Base-by-base conservation (phyloP, 768 basidiomycete genomes). In the Podaxis carcinomalis region DNA sequence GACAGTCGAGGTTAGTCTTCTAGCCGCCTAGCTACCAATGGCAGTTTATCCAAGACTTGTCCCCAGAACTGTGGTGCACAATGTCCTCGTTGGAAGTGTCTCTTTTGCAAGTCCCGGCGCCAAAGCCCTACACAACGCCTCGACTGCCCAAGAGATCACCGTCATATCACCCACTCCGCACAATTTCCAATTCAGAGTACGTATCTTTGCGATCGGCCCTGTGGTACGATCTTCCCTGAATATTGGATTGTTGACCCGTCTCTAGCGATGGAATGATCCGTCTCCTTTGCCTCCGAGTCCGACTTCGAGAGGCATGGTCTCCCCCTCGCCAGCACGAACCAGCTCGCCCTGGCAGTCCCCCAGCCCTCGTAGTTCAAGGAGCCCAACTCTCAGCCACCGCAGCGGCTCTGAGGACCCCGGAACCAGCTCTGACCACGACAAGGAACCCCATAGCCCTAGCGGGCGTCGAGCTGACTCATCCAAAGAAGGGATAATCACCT, bases 121-220 rank as follows among this genome's bases (percentile, higher is more conserved):
- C 23, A 90, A 90, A 69, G 86, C 89, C 0, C 78, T 92, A 66
- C 88, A 92, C 67, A 91, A 87, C 67, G 88, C 88, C 14, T 90
- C 90, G 13, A 92, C 90, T 0, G 91, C 90, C 0, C 89, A 91
- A 72, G 90, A 92, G 73, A 84, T 92, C 63, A 84, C 84, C 19
- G 84, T 92, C 32, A 81, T 92, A 56, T 84, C 88, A 0, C 88
- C 89, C 37, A 74, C 72, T 27, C 80, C 81, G 5, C 71, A 75
- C 25, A 80, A 81, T 64, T 81, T 84, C 61, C 78, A 85, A 65
- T 81, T 82, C 68, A 75, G 80, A 62, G 84, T 85, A 66, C 66
- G 78, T 60, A 5, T 25, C 55, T 23, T 47, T 25, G 39, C 25
- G 32, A 32, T 50, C 37, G 40, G 23, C 44, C 35, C n/a, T 40